Percentiles rank a stretch among this genome's conserved stretches.
Conservation (phyloP, 805 yeast genomes). For the Ogataea haglerorum region DNA sequence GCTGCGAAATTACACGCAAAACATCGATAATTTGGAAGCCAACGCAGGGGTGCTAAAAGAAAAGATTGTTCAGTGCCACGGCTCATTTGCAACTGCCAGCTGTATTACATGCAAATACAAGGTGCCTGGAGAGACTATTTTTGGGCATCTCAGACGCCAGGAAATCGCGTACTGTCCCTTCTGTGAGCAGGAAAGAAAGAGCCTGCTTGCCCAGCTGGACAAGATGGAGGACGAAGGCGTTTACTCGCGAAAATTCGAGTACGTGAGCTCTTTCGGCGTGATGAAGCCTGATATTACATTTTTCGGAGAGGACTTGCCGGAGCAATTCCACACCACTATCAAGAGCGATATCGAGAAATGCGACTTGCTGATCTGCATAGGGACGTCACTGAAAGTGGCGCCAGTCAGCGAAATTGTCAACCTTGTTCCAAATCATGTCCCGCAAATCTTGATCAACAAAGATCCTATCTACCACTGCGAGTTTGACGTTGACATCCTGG, state of each 20-base stretch:
- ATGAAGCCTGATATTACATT: conserved; percentile 92
- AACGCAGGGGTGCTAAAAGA: conserved; percentile 69
- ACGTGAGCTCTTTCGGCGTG: conserved; percentile 63
- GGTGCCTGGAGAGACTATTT: conserved; percentile 64
- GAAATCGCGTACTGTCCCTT: conserved; percentile 71
- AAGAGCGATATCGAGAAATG: conserved; percentile 61
- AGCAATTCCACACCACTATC: conserved; percentile 56
- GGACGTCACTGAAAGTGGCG: conserved; percentile 88
- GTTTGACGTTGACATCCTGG: conserved; percentile 74
- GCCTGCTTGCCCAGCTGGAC: conserved; percentile 27
- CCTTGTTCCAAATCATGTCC: conserved; percentile 64
- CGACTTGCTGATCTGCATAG: conserved; percentile 79
- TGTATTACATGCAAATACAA: conserved; percentile 72
- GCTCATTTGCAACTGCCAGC: conserved; percentile 84
- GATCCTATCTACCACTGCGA: conserved; percentile 73
- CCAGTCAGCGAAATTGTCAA: conserved; percentile 90
- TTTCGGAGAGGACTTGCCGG: conserved; percentile 82
- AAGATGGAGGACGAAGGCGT: conserved; percentile 31
- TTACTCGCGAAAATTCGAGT: conserved; percentile 27
- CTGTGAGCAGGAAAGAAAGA: conserved; percentile 47
- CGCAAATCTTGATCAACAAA: conserved; percentile 76
- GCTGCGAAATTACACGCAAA: conserved; percentile 83
- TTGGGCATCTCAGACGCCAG: conserved; percentile 51
- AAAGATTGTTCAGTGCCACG: conserved; percentile 84
- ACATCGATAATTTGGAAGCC: conserved; percentile 84